Conservation (phyloP, 1,139 yeast genomes). For the Yarrowia galli region DNA sequence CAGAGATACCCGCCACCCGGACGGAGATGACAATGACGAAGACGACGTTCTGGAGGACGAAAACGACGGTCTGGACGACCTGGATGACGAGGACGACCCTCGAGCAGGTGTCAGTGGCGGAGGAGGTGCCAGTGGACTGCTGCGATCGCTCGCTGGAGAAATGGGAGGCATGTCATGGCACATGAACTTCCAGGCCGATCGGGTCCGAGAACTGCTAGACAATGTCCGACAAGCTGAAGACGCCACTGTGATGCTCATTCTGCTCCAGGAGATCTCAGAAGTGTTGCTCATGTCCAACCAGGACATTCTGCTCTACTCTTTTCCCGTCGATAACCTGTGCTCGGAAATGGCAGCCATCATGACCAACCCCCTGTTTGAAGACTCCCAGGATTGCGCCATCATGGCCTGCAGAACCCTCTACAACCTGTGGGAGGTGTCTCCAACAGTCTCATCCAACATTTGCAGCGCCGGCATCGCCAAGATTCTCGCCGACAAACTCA, state of each 20-base stretch:
- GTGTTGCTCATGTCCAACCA: conserved; percentile 52
- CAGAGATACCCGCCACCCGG: conserved; percentile 44
- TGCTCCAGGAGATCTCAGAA: conserved; percentile 53
- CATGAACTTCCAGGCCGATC: conserved; percentile 49
- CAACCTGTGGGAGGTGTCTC: conserved; percentile 79
- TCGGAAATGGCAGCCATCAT: conserved; percentile 65
- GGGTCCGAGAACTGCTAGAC: conserved; percentile 46
- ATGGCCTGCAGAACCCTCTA: conserved; percentile 87
- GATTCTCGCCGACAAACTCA: conserved; percentile 68
- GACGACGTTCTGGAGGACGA: conserved; percentile 47
- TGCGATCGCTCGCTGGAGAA: conserved; percentile 49
- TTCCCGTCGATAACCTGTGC: conserved; percentile 69
- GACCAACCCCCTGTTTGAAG: conserved; percentile 63
- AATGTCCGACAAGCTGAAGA: conserved; percentile 53
- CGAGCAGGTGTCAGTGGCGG: conserved; percentile 40
- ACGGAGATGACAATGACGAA: conserved; percentile 44
- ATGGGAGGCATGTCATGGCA: conserved; percentile 51
- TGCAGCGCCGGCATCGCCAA: conserved; percentile 73
- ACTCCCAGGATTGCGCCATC: conserved; percentile 78
- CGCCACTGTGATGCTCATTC: conserved; percentile 55
- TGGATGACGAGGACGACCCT: conserved; percentile 42
- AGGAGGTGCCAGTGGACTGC: conserved; percentile 40
- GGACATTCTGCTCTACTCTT: conserved; percentile 48
- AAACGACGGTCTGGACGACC: conserved; percentile 10
- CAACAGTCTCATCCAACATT: conserved; percentile 69